A percentile compares a stretch with the other conserved stretches of the same genome.
These are phyloP conservation scores for Salix arbutifolia DNA, from an alignment of 345 rosid genomes.

Conservation along the genomic window DNA sequence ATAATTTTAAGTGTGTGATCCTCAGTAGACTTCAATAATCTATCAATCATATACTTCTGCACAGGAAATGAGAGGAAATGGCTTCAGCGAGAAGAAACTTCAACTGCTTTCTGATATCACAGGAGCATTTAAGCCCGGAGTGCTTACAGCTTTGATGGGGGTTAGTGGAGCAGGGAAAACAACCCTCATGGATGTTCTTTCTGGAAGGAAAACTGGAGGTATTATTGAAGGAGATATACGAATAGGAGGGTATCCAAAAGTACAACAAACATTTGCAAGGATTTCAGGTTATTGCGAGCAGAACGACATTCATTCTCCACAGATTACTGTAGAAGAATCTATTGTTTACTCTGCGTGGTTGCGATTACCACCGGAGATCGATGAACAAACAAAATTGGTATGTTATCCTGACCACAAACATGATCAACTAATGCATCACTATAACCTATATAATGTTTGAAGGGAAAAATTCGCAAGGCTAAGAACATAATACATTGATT, in stretches of 20 bases:
- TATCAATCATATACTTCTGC: not conserved
- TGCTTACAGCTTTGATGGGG: slow-evolving; percentile 82
- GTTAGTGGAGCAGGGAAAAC: slow-evolving; percentile 91
- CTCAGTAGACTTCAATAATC: not conserved
- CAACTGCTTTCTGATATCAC: slow-evolving; percentile 60
- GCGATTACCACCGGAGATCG: slow-evolving; percentile 58
- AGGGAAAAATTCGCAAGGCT: too few species aligned
- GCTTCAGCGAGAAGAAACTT: slow-evolving; percentile 41
- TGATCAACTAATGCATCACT: too few species aligned
- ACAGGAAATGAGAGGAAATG: slow-evolving; percentile 58
- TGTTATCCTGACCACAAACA: not conserved
- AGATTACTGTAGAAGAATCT: slow-evolving; percentile 66
- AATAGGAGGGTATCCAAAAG: slow-evolving; percentile 60
- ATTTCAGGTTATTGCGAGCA: slow-evolving; percentile 85
- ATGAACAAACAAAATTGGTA: slow-evolving; percentile 53
- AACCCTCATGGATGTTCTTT: slow-evolving; percentile 77
- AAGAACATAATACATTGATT: too few species aligned
- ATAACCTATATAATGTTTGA: too few species aligned
- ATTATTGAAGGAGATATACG: slow-evolving; percentile 64
- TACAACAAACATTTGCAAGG: slow-evolving; percentile 75
- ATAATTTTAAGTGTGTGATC: not conserved
- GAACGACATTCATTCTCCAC: slow-evolving; percentile 73
- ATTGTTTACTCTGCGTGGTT: slow-evolving; percentile 73
- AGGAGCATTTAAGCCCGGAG: slow-evolving; percentile 69
- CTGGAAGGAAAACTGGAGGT: slow-evolving; percentile 82